These are phyloP conservation scores for Cercophora scortea DNA, from an alignment of 495 filamentous ascomycete genomes.

Conservation along the genomic window DNA sequence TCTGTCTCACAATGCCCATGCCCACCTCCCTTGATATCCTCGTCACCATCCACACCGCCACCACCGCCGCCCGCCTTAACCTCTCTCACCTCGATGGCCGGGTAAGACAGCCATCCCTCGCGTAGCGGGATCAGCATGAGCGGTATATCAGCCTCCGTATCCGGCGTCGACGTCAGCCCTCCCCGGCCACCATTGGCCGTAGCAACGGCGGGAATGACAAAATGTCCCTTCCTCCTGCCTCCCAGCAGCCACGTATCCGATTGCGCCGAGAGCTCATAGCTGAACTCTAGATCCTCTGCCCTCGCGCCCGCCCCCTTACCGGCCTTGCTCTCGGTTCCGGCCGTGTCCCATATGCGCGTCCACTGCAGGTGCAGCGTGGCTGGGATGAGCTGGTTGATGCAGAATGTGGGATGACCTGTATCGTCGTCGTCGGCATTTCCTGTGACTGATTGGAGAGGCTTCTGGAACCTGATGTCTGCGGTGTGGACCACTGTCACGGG, in stretches of 20 bases:
- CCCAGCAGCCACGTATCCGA: conserved; percentile 78
- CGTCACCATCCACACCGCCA: not conserved
- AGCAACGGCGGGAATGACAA: conserved; percentile 45
- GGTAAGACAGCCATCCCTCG: conserved; percentile 67
- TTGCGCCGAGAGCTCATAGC: conserved; percentile 72
- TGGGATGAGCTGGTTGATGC: conserved; percentile 60
- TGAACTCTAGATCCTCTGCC: conserved; percentile 60
- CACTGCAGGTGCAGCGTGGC: conserved; percentile 66
- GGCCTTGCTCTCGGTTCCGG: not conserved
- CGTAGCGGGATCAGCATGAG: conserved; percentile 73
- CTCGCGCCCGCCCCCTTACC: conserved; percentile 23
- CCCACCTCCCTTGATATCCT: not conserved
- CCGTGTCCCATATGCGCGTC: conserved; percentile 69
- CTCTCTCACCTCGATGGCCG: conserved; percentile 67
- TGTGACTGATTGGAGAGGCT: conserved; percentile 23
- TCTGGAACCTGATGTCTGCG: conserved; percentile 57
- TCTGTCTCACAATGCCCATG: conserved; percentile 65
- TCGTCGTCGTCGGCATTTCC: conserved; percentile 5
- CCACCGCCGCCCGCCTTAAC: conserved; percentile 19
- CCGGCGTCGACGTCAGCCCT: conserved; percentile 33
- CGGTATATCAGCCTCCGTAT: conserved; percentile 43
- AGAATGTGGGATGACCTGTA: conserved; percentile 32
- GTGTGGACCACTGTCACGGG: conserved; percentile 77
- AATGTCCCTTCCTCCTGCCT: conserved; percentile 70
- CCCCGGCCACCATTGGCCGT: conserved; percentile 26